Conservation (phyloP, 2,329 filamentous ascomycete species). For the Fusarium citri region DNA sequence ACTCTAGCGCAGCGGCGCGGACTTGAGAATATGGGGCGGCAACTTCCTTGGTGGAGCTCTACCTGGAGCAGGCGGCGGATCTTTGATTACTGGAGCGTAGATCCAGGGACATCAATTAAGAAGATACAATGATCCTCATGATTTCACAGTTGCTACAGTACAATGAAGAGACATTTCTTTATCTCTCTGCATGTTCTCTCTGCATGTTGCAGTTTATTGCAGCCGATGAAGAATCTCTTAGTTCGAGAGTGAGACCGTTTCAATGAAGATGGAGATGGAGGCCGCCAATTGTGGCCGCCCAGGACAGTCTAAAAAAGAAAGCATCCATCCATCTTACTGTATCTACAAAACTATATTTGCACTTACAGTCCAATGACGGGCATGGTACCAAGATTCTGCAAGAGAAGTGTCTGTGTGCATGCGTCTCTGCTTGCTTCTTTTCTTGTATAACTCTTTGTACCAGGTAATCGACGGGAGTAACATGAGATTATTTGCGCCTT, state of each 20-base stretch:
- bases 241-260: not conserved
- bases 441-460: slow-evolving; percentile 1
- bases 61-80: slow-evolving; percentile 13
- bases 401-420: not conserved
- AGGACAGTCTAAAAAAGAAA: slow-evolving; percentile 8
- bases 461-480: slow-evolving; percentile 1
- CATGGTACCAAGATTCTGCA: not conserved
- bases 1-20: not conserved
- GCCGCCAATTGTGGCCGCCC: slow-evolving; percentile 2
- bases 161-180: not conserved
- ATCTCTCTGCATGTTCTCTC: not conserved
- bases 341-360: slow-evolving; percentile 1
- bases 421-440: not conserved
- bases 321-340: not conserved
- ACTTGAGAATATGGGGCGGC: slow-evolving; percentile 16
- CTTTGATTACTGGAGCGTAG: slow-evolving; percentile 14
- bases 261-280: not conserved
- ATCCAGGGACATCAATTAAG: slow-evolving; percentile 9
- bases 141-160: not conserved
- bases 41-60: slow-evolving; percentile 21
- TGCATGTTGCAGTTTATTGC: slow-evolving; percentile 9
- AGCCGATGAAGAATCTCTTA: not conserved
- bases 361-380: not conserved
- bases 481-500: not conserved
- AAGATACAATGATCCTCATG: slow-evolving; percentile 12